Percentiles rank a stretch among this genome's conserved stretches.
These are phyloP conservation scores for Leptomonas pyrrhocoris DNA, from an alignment of 208 protist species.

Conservation along the genomic window DNA sequence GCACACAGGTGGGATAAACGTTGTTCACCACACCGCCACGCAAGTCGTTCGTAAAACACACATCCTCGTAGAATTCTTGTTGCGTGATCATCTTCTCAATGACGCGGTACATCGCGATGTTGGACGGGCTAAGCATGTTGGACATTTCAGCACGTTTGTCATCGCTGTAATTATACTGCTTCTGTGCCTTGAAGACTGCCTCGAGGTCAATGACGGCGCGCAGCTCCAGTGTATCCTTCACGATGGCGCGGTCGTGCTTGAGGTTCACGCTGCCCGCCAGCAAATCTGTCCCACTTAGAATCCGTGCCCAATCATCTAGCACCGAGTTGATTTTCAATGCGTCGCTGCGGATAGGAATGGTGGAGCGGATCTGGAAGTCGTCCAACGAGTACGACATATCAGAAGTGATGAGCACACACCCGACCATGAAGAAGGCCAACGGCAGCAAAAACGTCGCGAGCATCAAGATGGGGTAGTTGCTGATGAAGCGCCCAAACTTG, in stretches of 20 bases:
- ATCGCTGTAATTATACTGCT: neutral
- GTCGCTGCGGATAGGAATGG: slow-evolving; percentile 19
- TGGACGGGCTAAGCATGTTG: too few species aligned
- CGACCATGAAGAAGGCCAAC: slow-evolving; percentile 48
- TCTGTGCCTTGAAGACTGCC: neutral
- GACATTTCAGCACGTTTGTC: too few species aligned
- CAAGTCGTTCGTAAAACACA: slow-evolving; percentile 61
- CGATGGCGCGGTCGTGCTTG: neutral
- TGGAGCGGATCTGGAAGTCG: slow-evolving; percentile 46
- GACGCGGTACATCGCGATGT: slow-evolving; percentile 4
- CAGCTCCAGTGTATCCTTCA: slow-evolving; percentile 40
- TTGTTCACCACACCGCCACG: slow-evolving; percentile 16
- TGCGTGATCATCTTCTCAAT: slow-evolving; percentile 16
- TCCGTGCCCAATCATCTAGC: slow-evolving; percentile 24
- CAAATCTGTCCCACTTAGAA: too few species aligned
- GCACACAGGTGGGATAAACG: slow-evolving; percentile 32
- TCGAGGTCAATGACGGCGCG: slow-evolving; percentile 21
- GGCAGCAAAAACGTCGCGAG: slow-evolving; percentile 36
- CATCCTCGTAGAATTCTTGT: slow-evolving; percentile 22
- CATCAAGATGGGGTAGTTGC: slow-evolving; percentile 21
- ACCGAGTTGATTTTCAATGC: slow-evolving; percentile 20
- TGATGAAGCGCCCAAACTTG: slow-evolving; percentile 24
- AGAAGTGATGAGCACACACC: slow-evolving; percentile 15
- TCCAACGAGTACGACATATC: slow-evolving; percentile 34
- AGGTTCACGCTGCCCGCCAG: too few species aligned